A percentile compares a stretch with the other conserved stretches of the same genome.
phyloP scores from a whole-genome alignment of 148 eudicot species.

The Rhododendron mucronatum region DNA sequence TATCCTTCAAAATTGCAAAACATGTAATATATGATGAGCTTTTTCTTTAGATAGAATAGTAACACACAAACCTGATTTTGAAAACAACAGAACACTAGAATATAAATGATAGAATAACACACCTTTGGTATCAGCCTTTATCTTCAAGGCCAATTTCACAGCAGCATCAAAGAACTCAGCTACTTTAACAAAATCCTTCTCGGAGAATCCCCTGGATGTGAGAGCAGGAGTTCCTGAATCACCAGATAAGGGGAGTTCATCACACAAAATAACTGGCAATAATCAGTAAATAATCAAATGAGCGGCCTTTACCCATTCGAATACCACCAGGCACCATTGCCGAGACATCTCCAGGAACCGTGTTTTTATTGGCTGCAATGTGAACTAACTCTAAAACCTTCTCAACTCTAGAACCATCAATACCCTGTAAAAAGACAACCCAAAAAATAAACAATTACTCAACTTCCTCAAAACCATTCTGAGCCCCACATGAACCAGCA shows the following conservation, averaged over 20 bases:
- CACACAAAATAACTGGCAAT: neutral
- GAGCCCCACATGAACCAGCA: neutral
- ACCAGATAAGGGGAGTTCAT: constrained; percentile 5
- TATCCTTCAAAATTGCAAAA: neutral
- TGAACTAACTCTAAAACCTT: constrained; percentile 94
- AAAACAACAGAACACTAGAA: neutral
- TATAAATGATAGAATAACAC: neutral
- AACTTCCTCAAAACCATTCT: neutral
- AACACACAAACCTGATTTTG: neutral
- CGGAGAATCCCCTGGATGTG: constrained; percentile 90
- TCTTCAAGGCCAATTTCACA: constrained; percentile 77
- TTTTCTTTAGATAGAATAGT: neutral
- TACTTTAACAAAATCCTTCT: constrained; percentile 90
- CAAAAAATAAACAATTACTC: neutral
- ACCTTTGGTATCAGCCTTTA: constrained; percentile 87
- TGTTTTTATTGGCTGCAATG: constrained; percentile 97
- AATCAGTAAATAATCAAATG: neutral
- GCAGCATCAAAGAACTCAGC: constrained; percentile 92
- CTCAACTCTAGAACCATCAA: constrained; percentile 99
- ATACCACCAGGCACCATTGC: constrained; percentile 99
- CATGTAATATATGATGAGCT: neutral
- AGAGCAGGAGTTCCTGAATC: constrained; percentile 89
- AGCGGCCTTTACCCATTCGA: constrained; percentile 71
- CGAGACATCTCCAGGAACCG: constrained; percentile 99
- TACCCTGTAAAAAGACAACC: constrained; percentile 53